Base-by-base conservation (phyloP, 495 filamentous ascomycete genomes). In the Bryoglossum gracile region DNA sequence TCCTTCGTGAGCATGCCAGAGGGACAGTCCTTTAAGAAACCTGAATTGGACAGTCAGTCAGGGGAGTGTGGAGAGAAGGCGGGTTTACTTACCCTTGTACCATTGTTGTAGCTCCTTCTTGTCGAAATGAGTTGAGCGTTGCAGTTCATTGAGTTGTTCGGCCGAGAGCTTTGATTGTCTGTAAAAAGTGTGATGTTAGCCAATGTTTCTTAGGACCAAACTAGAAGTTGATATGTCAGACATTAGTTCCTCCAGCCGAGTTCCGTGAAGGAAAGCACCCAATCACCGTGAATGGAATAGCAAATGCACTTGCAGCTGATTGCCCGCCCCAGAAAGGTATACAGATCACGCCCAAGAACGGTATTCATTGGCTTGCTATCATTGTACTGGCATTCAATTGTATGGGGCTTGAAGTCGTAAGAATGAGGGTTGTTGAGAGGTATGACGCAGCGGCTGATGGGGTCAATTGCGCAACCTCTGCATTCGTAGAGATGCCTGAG, bases 41-140 rank as follows among this genome's bases (percentile, higher is more conserved):
- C 92, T 98, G 58, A 11, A 26, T 25, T 8, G 23, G 48, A 16
- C 24, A 33, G 11, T 8, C 37, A 16, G 16, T 28, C 11, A 22
- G 14, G 9, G 3, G 16, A 25, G 36, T 26, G 13, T 8, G 10
- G 34, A 43, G 17, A 21, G 18, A 3, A n/a, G n/a, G 11, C 2
- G 9, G 40, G 6, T 33, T 30, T 8, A 64, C 72, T 28, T 51
- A 95, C 92, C 92, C 73, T 97, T 97, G 66, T 98, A 98, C 92
- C 92, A 98, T 86, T 97, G 94, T 66, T 99, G 92, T 57, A 99
- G 69, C 68, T 99, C 92, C 72, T 97, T 99, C 82, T 96, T 96
- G 72, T 99, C 92, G 61, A 99, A 99, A 68, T 96, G 88, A 18
- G 92, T 99, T 43, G 87, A 86, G 72, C 83, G 87, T 64, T 96